phyloP scores from a whole-genome alignment of 169 alveolate species.

The Plasmodium vivax region DNA sequence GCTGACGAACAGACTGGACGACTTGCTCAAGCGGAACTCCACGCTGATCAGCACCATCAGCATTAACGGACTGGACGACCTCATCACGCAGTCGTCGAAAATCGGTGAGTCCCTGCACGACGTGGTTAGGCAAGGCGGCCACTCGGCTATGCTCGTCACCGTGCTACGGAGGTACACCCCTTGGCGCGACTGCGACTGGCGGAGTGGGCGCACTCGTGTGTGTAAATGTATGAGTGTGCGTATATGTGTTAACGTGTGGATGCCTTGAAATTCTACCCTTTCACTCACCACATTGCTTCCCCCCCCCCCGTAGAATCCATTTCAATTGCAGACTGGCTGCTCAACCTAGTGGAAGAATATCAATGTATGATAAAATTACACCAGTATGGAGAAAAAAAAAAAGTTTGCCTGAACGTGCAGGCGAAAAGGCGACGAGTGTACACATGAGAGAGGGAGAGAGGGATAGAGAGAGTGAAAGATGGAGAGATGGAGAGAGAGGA shows the following conservation, averaged over 20 bases:
- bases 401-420: not conserved
- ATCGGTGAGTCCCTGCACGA: conserved; percentile 63
- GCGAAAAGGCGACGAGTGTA: not conserved
- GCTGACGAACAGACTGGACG: conserved; percentile 69
- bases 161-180: conserved; percentile 51
- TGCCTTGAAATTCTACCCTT: not conserved
- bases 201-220: not conserved
- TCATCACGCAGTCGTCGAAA: conserved; percentile 74
- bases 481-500: not conserved
- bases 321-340: conserved; percentile 73
- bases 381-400: conserved; percentile 60
- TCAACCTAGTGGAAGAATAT: conserved; percentile 74
- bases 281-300: conserved; percentile 10
- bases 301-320: conserved; percentile 32
- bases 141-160: not conserved
- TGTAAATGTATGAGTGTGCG: not conserved
- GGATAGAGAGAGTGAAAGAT: not conserved
- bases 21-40: conserved; percentile 44
- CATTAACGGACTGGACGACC: conserved; percentile 70
- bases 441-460: not conserved
- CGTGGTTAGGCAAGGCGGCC: conserved; percentile 9
- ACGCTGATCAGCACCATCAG: conserved; percentile 63
- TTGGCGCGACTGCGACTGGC: not conserved
- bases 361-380: conserved; percentile 77
- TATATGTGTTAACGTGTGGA: not conserved